A percentile compares a stretch with the other conserved stretches of the same genome.
Conservation (phyloP, 148 eudicot species). For the Rhododendron williamsianum region DNA sequence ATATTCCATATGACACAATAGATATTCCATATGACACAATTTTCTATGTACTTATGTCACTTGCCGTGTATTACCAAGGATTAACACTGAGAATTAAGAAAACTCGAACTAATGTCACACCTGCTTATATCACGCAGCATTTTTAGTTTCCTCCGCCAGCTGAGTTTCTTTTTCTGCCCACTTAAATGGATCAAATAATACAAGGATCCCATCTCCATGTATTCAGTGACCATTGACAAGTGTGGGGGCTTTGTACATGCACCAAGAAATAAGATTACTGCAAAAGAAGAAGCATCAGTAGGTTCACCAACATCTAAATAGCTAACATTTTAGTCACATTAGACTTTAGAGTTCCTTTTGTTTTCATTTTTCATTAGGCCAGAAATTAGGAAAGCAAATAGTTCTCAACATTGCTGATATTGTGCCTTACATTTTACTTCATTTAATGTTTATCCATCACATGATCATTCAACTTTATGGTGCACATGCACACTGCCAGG, state of each 20-base stretch:
- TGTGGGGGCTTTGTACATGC: constrained; percentile 96
- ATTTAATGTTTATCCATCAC: not conserved
- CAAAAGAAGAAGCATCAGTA: constrained; percentile 21
- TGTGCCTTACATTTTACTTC: not conserved
- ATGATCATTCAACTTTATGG: not conserved
- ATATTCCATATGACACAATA: not conserved
- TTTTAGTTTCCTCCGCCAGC: constrained; percentile 88
- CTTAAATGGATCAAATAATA: constrained; percentile 88
- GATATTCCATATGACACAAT: not conserved
- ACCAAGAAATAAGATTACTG: constrained; percentile 96
- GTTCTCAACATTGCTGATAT: not conserved
- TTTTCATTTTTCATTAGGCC: not conserved
- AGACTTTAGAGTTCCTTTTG: not conserved
- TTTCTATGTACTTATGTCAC: not conserved
- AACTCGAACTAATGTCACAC: constrained; percentile 22
- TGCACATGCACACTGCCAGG: not conserved
- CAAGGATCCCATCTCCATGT: constrained; percentile 99
- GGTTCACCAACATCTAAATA: constrained; percentile 5
- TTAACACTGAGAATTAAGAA: not conserved
- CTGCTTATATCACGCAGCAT: constrained; percentile 99
- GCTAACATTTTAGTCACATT: not conserved
- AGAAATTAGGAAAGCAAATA: not conserved
- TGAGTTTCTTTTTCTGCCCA: constrained; percentile 94
- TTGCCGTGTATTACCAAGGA: not conserved
- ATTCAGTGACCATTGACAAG: constrained; percentile 93